Evolutionary conservation across 2,329 filamentous ascomycete genomes (phyloP), one percentile per base, ranked within the genome.

Genomic region (Phyllosticta citriasiana): DNA sequence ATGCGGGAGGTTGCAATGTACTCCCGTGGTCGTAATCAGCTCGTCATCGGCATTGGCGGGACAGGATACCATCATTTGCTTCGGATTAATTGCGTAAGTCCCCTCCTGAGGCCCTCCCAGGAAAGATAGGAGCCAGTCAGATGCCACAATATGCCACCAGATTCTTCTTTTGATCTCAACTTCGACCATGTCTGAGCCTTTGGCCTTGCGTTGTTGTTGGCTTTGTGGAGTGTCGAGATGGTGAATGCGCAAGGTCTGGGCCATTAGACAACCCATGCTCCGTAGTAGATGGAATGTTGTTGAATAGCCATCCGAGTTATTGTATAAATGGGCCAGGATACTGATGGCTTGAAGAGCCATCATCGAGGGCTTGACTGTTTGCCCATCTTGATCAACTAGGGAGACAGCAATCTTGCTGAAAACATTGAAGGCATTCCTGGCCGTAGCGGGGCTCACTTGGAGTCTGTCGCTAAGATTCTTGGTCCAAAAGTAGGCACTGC

Each of bases 91-190:
- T 6, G 67, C 68, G 63, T 77, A 77, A 2, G 68, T 71, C 9
- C 75, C 75, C 62, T 71, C 71, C 19, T 65, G 64, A 2, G 63
- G 64, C 2, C 64, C 64, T 19, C 58, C 53, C n/a, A 61, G 59
- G 52, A 64, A 61, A n/a, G 64, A 53, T 5, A 60, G 55, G n/a
- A 65, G 53, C 63, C 73, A 77, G 58, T 77, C 74, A 47, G 69
- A 70, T 9, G 69, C 65, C 24, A 67, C 69, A 7, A 77, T 62
- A 65, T 77, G 74, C 74, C 74, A 77, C 75, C 74, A 77, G 2
- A 75, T 64, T n/a, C 75, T 70, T 33, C 76, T 63, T 26, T 70
- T 69, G 2, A 73, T 69, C 55, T 77, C 76, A 7, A 70, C 64
- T n/a, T 66, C 64, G 6, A 72, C 63, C 16, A 69, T 65, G 33